These are phyloP conservation scores for Cryptococcus neoformans DNA, from an alignment of 1,284 basidiomycete genomes.

Conservation along the genomic window DNA sequence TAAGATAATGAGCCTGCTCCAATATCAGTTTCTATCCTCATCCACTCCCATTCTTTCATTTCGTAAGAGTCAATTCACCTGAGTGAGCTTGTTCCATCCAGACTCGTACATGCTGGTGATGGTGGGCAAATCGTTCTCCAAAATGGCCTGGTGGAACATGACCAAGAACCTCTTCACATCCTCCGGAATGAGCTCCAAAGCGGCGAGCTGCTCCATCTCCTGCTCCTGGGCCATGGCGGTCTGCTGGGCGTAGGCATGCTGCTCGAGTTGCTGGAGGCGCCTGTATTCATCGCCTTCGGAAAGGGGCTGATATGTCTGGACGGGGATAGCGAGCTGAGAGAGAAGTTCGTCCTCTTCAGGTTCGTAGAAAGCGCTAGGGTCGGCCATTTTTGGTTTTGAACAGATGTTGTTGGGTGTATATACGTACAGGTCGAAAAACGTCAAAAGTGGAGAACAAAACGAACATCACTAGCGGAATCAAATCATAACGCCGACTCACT, in stretches of 20 bases:
- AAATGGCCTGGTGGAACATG: conserved; percentile 75
- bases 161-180: conserved; percentile 72
- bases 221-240: conserved; percentile 26
- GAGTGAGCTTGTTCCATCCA: conserved; percentile 91
- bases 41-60: background rate
- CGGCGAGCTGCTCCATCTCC: conserved; percentile 26
- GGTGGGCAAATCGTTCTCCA: conserved; percentile 80
- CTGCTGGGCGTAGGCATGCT: conserved; percentile 41
- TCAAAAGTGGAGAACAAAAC: background rate
- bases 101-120: conserved; percentile 91
- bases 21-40: background rate
- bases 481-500: no score
- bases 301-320: conserved; percentile 20
- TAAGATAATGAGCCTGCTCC: conserved; percentile 88
- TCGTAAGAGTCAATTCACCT: conserved; percentile 19
- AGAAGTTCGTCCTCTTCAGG: conserved; percentile 47
- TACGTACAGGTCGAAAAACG: background rate
- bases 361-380: conserved; percentile 48
- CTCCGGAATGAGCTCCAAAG: conserved; percentile 45
- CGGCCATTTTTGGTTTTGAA: conserved; percentile 33
- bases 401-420: background rate
- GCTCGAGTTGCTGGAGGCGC: conserved; percentile 38
- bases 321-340: conserved; percentile 39
- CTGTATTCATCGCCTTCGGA: conserved; percentile 40
- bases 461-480: background rate